Conservation (phyloP, 192 early-diverging fungal genomes). For the Coemansia sp. region DNA sequence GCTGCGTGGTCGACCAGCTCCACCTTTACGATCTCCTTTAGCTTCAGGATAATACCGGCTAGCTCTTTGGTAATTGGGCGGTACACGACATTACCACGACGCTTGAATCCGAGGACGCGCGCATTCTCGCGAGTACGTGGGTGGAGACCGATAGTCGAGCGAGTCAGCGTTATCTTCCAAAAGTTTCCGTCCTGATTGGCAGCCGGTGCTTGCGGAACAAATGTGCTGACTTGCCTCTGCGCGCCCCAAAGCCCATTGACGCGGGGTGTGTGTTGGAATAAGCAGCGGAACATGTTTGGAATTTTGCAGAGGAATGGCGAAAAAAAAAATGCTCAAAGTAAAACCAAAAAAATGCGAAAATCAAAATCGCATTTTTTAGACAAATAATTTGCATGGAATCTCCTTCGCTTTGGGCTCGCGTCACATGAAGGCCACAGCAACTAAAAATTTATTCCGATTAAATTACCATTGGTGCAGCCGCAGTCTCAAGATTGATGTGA, state of each 20-base stretch:
- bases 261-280: not conserved
- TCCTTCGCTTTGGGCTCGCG: not conserved
- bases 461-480: no score
- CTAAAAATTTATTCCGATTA: no score
- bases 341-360: not conserved
- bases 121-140: slow-evolving; percentile 55
- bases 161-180: slow-evolving; percentile 66
- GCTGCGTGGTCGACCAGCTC: slow-evolving; percentile 48
- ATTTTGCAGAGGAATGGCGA: not conserved
- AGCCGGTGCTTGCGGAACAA: slow-evolving; percentile 5
- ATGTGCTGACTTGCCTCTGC: slow-evolving; percentile 9
- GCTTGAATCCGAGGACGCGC: slow-evolving; percentile 57
- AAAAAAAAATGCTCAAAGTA: not conserved
- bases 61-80: slow-evolving; percentile 52
- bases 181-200: slow-evolving; percentile 26
- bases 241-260: not conserved
- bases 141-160: slow-evolving; percentile 63
- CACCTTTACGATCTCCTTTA: slow-evolving; percentile 65
- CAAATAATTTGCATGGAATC: no score
- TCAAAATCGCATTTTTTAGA: no score
- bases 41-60: slow-evolving; percentile 66
- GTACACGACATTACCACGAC: slow-evolving; percentile 63
- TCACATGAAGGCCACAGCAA: no score
- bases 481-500: no score
- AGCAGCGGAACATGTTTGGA: slow-evolving; percentile 18